Percentiles rank a stretch among this genome's conserved stretches.
Evolutionary conservation across 2,329 filamentous ascomycete species (phyloP).

Genomic region (Botrytis fragariae): DNA sequence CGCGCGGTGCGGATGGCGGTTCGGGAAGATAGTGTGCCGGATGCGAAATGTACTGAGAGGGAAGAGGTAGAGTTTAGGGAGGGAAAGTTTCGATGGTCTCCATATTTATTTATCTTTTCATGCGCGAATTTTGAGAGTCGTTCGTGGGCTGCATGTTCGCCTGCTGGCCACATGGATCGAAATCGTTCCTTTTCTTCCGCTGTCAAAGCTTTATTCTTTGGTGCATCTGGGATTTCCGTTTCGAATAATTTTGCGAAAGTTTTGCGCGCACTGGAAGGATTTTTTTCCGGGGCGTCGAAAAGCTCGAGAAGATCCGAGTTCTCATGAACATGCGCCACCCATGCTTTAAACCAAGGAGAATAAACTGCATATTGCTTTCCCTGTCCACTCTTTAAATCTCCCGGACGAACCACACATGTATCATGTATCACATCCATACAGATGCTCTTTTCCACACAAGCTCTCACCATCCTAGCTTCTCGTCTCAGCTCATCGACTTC

Average conservation of each 20-base stretch:
- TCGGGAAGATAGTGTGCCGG: constrained; percentile 64
- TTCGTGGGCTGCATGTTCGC: constrained; percentile 67
- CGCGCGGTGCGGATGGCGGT: constrained; percentile 64
- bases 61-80: constrained; percentile 61
- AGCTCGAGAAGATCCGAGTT: constrained; percentile 66
- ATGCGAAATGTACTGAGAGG: constrained; percentile 70
- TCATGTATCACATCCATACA: constrained; percentile 74
- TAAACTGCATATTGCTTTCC: constrained; percentile 85
- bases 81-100: constrained; percentile 64
- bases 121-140: constrained; percentile 67
- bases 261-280: constrained; percentile 46
- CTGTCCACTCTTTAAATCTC: constrained; percentile 60
- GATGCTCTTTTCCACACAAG: constrained; percentile 61
- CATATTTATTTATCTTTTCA: constrained; percentile 61
- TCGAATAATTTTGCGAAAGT: constrained; percentile 58
- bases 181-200: constrained; percentile 58
- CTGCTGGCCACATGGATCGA: constrained; percentile 65
- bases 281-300: constrained; percentile 55
- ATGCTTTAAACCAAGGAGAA: constrained; percentile 75
- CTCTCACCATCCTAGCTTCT: constrained; percentile 64
- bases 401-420: constrained; percentile 78
- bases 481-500: constrained; percentile 85
- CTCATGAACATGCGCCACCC: constrained; percentile 69
- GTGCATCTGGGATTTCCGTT: constrained; percentile 57
- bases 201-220: constrained; percentile 59